Percentiles rank a stretch among this genome's conserved stretches.
These are phyloP conservation scores for Gaultheria prostrata DNA, from an alignment of 148 eudicot species.

Conservation along the genomic window DNA sequence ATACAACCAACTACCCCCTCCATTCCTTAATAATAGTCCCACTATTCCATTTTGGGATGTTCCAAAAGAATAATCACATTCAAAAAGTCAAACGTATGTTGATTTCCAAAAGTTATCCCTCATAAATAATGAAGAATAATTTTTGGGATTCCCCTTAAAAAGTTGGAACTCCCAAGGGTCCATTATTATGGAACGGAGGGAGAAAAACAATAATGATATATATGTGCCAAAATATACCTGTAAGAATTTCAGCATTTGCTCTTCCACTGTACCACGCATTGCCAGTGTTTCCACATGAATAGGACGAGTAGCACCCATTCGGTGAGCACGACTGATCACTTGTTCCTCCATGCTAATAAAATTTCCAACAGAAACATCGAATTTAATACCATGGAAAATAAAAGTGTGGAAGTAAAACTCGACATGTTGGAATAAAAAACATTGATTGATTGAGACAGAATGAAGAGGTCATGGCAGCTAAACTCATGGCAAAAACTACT, in stretches of 20 bases:
- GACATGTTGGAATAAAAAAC: not conserved
- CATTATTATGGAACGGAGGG: no score
- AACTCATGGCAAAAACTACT: not conserved
- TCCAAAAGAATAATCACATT: no score
- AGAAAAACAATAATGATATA: not conserved
- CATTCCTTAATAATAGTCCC: no score
- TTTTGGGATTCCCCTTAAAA: no score
- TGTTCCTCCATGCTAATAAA: conserved; percentile 93
- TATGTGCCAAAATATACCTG: conserved; percentile 45
- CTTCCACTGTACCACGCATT: conserved; percentile 94
- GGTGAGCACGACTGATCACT: conserved; percentile 99
- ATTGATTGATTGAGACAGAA: not conserved
- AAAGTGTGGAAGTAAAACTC: not conserved
- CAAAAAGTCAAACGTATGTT: no score
- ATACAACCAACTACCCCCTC: not conserved
- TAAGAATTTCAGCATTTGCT: conserved; percentile 89
- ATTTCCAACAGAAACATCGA: conserved; percentile 16
- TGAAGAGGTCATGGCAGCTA: not conserved
- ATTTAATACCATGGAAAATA: not conserved
- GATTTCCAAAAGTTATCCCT: no score
- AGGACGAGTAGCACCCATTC: conserved; percentile 97
- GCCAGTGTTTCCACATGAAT: conserved; percentile 91
- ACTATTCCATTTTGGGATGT: no score
- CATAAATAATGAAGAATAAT: no score
- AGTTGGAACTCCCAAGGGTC: no score